Conservation (phyloP, 192 early-diverging fungal genomes). For the Linnemannia elongata region DNA sequence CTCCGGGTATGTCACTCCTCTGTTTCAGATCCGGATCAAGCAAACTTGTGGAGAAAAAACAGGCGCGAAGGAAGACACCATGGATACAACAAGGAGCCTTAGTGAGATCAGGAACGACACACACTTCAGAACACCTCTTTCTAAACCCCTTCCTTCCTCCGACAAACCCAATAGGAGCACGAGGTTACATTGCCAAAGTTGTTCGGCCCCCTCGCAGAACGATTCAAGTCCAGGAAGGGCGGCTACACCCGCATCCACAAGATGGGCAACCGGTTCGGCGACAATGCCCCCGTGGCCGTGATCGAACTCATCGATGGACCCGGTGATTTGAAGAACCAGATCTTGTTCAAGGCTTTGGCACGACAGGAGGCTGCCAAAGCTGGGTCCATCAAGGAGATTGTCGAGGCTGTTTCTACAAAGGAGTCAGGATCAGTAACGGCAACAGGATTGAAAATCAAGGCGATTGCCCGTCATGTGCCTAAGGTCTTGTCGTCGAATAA, state of each 20-base stretch:
- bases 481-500: conserved; percentile 50
- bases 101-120: background rate
- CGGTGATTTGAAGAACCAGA: conserved; percentile 76
- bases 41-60: background rate
- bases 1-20: conserved; percentile 59
- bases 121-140: background rate
- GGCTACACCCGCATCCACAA: conserved; percentile 93
- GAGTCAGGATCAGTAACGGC: too few species aligned
- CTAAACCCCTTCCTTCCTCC: background rate
- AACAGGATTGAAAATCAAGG: conserved; percentile 34
- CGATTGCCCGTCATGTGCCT: conserved; percentile 41
- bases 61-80: background rate
- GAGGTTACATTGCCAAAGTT: conserved; percentile 83
- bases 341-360: conserved; percentile 63
- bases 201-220: conserved; percentile 84
- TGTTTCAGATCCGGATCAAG: background rate
- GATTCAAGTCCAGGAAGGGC: conserved; percentile 82
- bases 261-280: conserved; percentile 82
- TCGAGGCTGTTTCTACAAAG: background rate
- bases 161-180: conserved; percentile 66
- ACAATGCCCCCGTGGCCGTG: conserved; percentile 90
- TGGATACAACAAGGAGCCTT: background rate
- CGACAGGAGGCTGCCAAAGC: conserved; percentile 33
- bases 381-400: conserved; percentile 46
- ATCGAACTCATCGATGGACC: conserved; percentile 93